Percentiles rank a stretch among this genome's conserved stretches.
Conservation (phyloP, 2,329 filamentous ascomycete species). For the Phaeosphaeria sp. region DNA sequence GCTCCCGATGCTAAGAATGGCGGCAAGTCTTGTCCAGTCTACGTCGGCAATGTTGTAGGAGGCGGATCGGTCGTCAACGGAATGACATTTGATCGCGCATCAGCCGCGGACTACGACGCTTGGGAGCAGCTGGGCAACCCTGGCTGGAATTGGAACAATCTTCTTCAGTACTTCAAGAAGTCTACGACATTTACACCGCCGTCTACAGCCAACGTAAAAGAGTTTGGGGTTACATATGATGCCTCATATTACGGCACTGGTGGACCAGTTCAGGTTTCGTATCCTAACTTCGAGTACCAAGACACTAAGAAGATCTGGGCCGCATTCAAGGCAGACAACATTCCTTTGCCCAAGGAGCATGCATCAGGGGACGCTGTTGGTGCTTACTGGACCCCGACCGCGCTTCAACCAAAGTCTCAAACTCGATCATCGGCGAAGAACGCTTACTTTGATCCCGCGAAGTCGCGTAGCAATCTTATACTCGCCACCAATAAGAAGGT, state of each 20-base stretch:
- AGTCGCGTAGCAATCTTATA: slow-evolving; percentile 28
- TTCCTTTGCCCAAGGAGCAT: slow-evolving; percentile 32
- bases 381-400: slow-evolving; percentile 38
- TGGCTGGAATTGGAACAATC: slow-evolving; percentile 50
- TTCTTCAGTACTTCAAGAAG: slow-evolving; percentile 42
- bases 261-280: slow-evolving; percentile 33
- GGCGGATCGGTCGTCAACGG: slow-evolving; percentile 49
- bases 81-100: slow-evolving; percentile 48
- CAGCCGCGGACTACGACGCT: slow-evolving; percentile 54
- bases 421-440: slow-evolving; percentile 45
- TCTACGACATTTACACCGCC: slow-evolving; percentile 34
- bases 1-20: slow-evolving; percentile 25
- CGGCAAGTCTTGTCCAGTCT: slow-evolving; percentile 20
- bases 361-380: slow-evolving; percentile 36
- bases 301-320: slow-evolving; percentile 28
- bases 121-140: slow-evolving; percentile 66
- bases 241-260: slow-evolving; percentile 29
- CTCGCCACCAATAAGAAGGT: slow-evolving; percentile 30
- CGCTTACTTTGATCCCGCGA: slow-evolving; percentile 32
- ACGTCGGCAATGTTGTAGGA: slow-evolving; percentile 40
- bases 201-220: slow-evolving; percentile 8
- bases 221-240: slow-evolving; percentile 36
- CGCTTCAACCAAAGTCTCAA: slow-evolving; percentile 30
- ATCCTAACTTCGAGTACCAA: slow-evolving; percentile 34
- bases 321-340: slow-evolving; percentile 22